Percentiles rank a stretch among this genome's conserved stretches.
These are phyloP conservation scores for Withania somnifera DNA, from an alignment of 305 asterid genomes.

Conservation along the genomic window DNA sequence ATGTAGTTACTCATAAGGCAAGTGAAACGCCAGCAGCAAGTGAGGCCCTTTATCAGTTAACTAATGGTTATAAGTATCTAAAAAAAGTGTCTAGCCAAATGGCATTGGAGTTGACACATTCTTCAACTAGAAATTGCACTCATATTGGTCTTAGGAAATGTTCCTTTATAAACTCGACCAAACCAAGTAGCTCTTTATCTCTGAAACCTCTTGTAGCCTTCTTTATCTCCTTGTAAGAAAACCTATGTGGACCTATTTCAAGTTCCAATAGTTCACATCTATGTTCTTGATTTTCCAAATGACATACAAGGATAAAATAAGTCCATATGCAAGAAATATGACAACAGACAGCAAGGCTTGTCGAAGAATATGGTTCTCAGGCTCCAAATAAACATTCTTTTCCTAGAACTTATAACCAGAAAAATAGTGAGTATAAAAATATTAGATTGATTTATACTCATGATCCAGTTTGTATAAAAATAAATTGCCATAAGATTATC, in stretches of 20 bases:
- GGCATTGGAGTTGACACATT: no score
- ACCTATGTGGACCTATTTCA: constrained; percentile 30
- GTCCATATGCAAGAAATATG: neutral
- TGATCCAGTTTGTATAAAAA: neutral
- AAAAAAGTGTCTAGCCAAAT: no score
- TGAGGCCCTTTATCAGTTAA: no score
- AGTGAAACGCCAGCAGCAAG: no score
- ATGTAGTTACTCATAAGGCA: no score
- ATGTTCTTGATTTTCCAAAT: constrained; percentile 22
- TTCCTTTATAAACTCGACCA: constrained; percentile 30
- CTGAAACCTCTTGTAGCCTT: constrained; percentile 26
- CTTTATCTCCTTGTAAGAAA: constrained; percentile 35
- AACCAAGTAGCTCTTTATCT: constrained; percentile 28
- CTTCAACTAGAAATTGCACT: no score
- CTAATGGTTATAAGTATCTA: no score
- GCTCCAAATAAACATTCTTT: constrained; percentile 72
- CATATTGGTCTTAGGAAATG: constrained; percentile 9
- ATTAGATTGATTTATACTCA: neutral
- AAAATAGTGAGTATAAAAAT: neutral
- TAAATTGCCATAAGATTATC: neutral
- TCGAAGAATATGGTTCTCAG: constrained; percentile 80
- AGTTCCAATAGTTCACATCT: constrained; percentile 33
- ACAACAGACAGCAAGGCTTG: constrained; percentile 33
- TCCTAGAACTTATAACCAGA: constrained; percentile 58
- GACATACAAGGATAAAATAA: constrained; percentile 4